Evolutionary conservation across 805 yeast species (phyloP).

Genomic region (Schizosaccharomyces cryophilus): DNA sequence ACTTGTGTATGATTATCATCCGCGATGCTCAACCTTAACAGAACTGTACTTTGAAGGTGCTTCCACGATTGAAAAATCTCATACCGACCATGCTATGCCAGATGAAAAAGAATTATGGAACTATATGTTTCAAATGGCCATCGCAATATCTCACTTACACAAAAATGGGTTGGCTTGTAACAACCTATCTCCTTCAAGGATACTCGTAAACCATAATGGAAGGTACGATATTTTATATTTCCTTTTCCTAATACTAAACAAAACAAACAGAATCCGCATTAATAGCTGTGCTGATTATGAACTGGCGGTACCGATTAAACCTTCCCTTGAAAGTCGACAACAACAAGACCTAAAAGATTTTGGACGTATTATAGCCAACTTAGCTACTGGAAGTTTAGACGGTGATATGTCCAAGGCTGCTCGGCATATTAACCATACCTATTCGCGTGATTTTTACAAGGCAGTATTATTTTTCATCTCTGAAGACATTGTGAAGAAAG

Average conservation of each 20-base stretch:
- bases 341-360: slow-evolving; percentile 31
- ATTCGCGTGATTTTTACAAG: slow-evolving; percentile 8
- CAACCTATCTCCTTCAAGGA: slow-evolving; percentile 35
- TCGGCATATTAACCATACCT: slow-evolving; percentile 6
- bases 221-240: slow-evolving; percentile 14
- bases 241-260: not conserved
- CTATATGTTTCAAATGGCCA: slow-evolving; percentile 47
- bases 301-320: slow-evolving; percentile 22
- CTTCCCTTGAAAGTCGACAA: slow-evolving; percentile 17
- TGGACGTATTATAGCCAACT: slow-evolving; percentile 34
- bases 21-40: slow-evolving; percentile 42
- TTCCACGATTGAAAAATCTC: not conserved
- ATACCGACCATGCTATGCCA: slow-evolving; percentile 5
- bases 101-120: slow-evolving; percentile 47
- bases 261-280: slow-evolving; percentile 23
- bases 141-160: slow-evolving; percentile 48
- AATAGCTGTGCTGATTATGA: slow-evolving; percentile 51
- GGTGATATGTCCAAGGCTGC: not conserved
- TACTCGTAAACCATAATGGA: slow-evolving; percentile 47
- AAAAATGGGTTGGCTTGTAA: slow-evolving; percentile 38
- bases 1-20: slow-evolving; percentile 65
- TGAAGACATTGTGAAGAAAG: not conserved
- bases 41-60: slow-evolving; percentile 36
- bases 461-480: slow-evolving; percentile 4
- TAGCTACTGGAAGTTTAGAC: slow-evolving; percentile 16